These are phyloP conservation scores for Calonectria multiphialidica DNA, from an alignment of 2,329 filamentous ascomycete genomes.

Conservation along the genomic window DNA sequence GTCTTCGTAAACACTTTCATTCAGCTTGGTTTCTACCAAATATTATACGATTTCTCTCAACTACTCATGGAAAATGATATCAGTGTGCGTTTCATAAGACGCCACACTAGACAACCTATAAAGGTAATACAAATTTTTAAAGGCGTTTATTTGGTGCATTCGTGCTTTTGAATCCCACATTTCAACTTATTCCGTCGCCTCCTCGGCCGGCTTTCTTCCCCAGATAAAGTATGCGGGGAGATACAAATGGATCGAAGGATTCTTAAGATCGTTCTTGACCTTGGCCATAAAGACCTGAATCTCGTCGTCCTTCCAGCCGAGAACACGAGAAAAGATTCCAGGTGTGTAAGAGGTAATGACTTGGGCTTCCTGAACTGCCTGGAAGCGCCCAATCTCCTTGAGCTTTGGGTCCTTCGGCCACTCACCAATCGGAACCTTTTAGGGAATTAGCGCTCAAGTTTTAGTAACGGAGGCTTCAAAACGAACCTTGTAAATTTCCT, in stretches of 20 bases:
- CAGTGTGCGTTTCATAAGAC: too few relatives aligned
- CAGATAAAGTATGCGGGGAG: conserved; percentile 34
- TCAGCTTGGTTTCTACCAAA: too few relatives aligned
- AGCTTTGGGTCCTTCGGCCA: conserved; percentile 29
- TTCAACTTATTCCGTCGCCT: background rate
- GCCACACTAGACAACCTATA: too few relatives aligned
- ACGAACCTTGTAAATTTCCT: conserved; percentile 12
- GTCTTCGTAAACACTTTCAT: too few relatives aligned
- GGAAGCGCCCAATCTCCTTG: conserved; percentile 31
- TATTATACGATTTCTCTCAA: background rate
- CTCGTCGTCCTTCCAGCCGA: conserved; percentile 32
- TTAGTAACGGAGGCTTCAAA: background rate
- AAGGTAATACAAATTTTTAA: background rate
- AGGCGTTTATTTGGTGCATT: background rate
- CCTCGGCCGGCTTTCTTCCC: conserved; percentile 23
- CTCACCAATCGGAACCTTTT: conserved; percentile 24
- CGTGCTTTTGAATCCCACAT: background rate
- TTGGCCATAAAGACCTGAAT: conserved; percentile 36
- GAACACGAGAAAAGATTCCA: conserved; percentile 30
- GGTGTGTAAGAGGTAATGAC: conserved; percentile 32
- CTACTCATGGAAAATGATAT: background rate
- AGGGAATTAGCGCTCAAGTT: background rate
- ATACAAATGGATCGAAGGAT: conserved; percentile 33
- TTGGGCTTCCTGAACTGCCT: conserved; percentile 30
- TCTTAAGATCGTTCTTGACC: conserved; percentile 32